Evolutionary conservation across 345 rosid species (phyloP).

Genomic region (Moricandia moricandioides): DNA sequence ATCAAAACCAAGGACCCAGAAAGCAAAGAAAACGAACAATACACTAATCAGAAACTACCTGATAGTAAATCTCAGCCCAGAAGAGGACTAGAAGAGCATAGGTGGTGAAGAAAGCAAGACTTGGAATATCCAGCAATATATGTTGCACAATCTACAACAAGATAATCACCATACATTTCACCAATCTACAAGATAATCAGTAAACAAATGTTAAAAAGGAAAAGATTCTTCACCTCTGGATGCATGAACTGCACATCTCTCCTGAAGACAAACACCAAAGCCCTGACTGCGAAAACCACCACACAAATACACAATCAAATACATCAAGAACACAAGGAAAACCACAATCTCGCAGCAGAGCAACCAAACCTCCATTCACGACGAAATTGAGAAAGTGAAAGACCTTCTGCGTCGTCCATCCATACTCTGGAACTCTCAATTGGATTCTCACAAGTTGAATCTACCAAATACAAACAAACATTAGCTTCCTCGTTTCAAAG

Average conservation of each 20-base stretch:
- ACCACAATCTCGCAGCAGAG: neutral
- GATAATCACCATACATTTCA: neutral
- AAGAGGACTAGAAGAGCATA: slow-evolving; percentile 85
- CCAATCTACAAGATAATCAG: too few species aligned
- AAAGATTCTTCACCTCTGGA: slow-evolving; percentile 48
- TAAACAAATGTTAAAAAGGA: too few species aligned
- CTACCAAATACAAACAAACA: slow-evolving; percentile 33
- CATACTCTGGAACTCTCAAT: slow-evolving; percentile 88
- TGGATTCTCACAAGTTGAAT: slow-evolving; percentile 86
- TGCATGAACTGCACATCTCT: slow-evolving; percentile 55
- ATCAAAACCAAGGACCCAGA: neutral
- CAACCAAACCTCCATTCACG: slow-evolving; percentile 74
- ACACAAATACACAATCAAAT: neutral
- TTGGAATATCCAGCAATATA: slow-evolving; percentile 80
- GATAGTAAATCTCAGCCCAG: slow-evolving; percentile 97
- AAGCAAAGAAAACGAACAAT: neutral
- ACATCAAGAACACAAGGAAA: neutral
- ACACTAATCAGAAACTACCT: slow-evolving; percentile 43
- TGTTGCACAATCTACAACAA: slow-evolving; percentile 68
- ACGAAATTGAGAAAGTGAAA: slow-evolving; percentile 91
- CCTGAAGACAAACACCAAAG: slow-evolving; percentile 63
- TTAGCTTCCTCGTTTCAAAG: neutral
- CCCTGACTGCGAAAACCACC: slow-evolving; percentile 48
- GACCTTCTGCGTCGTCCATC: slow-evolving; percentile 96
- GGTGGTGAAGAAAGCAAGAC: slow-evolving; percentile 89